A percentile compares a stretch with the other conserved stretches of the same genome.
These are phyloP conservation scores for Fusarium coicis DNA, from an alignment of 2,329 filamentous ascomycete genomes.

Conservation along the genomic window DNA sequence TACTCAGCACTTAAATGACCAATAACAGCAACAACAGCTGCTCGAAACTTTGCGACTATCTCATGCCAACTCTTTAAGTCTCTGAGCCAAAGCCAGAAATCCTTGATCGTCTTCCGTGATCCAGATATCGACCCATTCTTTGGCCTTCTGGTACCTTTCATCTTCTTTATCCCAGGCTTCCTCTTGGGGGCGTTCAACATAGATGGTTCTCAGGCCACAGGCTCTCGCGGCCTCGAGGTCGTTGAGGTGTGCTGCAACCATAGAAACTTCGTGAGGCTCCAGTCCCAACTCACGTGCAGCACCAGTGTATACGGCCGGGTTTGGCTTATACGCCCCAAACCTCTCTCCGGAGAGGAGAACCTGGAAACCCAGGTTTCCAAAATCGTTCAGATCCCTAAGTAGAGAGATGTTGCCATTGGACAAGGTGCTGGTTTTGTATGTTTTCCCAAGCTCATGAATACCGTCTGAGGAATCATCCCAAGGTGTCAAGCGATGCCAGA, in stretches of 20 bases:
- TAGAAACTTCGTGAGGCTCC: slow-evolving; percentile 70
- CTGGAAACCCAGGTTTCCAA: slow-evolving; percentile 70
- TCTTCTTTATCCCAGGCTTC: slow-evolving; percentile 68
- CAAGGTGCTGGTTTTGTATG: slow-evolving; percentile 71
- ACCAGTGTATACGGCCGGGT: slow-evolving; percentile 73
- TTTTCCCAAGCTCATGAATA: slow-evolving; percentile 60
- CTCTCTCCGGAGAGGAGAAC: slow-evolving; percentile 73
- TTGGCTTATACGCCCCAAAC: slow-evolving; percentile 81
- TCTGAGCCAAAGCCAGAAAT: slow-evolving; percentile 45
- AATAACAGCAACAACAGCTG: not conserved
- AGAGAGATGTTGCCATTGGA: slow-evolving; percentile 79
- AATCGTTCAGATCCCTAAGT: slow-evolving; percentile 70
- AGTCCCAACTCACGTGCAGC: slow-evolving; percentile 69
- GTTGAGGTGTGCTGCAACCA: slow-evolving; percentile 80
- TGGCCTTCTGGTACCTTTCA: slow-evolving; percentile 62
- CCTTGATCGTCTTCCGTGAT: slow-evolving; percentile 48
- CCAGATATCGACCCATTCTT: slow-evolving; percentile 56
- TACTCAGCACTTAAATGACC: not conserved
- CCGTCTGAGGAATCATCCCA: slow-evolving; percentile 73
- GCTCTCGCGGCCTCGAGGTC: slow-evolving; percentile 75
- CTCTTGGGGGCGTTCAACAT: slow-evolving; percentile 75
- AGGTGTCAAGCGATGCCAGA: slow-evolving; percentile 78
- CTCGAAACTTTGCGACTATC: not conserved
- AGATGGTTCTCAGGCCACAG: slow-evolving; percentile 76
- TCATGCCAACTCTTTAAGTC: slow-evolving; percentile 38